These are phyloP conservation scores for Plenodomus biglobosus DNA, from an alignment of 2,329 filamentous ascomycete species.

Conservation along the genomic window DNA sequence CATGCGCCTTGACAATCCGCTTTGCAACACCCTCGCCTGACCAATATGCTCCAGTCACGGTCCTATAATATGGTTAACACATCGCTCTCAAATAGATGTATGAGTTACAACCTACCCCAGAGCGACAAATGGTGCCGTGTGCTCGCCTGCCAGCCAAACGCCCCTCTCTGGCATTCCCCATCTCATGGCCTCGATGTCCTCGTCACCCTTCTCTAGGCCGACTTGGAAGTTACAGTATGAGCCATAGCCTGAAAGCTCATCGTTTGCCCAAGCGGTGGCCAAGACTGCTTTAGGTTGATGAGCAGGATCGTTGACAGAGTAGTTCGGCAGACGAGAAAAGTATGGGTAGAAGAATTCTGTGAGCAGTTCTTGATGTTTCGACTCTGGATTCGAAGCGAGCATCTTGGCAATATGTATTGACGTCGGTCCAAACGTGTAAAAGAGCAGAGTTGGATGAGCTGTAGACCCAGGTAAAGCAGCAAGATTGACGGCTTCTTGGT, in stretches of 20 bases:
- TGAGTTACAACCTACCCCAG: constrained; percentile 65
- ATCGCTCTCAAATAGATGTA: neutral
- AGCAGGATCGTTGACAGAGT: constrained; percentile 53
- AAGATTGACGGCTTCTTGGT: constrained; percentile 76
- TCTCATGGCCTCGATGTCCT: constrained; percentile 66
- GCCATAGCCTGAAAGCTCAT: constrained; percentile 77
- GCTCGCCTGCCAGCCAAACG: constrained; percentile 86
- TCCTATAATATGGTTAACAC: constrained; percentile 1
- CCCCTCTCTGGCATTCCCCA: constrained; percentile 62
- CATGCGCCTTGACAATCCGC: constrained; percentile 59
- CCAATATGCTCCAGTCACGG: constrained; percentile 81
- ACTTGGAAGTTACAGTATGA: constrained; percentile 85
- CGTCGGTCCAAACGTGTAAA: constrained; percentile 70
- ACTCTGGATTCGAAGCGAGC: constrained; percentile 42
- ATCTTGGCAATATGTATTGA: constrained; percentile 35
- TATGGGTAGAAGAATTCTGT: constrained; percentile 74
- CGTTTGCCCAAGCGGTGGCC: constrained; percentile 75
- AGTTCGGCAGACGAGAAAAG: constrained; percentile 73
- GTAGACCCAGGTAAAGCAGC: constrained; percentile 60
- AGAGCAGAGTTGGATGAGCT: constrained; percentile 79
- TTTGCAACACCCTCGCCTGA: constrained; percentile 77
- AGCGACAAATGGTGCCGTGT: constrained; percentile 86
- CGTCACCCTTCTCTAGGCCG: constrained; percentile 68
- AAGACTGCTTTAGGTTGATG: constrained; percentile 67
- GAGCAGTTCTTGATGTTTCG: constrained; percentile 55